Evolutionary conservation across 768 basidiomycete genomes (phyloP).

Genomic region (Crassisporium funariophilum): DNA sequence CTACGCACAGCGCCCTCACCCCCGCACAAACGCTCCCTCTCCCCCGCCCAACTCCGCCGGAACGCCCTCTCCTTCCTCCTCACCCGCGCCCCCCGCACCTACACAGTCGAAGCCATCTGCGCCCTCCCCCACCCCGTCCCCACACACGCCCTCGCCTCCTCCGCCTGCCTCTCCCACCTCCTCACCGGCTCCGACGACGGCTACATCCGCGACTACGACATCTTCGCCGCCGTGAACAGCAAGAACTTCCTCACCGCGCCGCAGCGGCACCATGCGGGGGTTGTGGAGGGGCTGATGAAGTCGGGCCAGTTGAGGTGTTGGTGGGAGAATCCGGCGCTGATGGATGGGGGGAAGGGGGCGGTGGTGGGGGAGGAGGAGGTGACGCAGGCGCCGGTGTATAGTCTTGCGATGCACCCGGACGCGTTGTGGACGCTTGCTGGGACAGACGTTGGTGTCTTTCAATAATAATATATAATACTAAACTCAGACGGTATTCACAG

Average conservation of each 20-base stretch:
- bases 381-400: conserved; percentile 77
- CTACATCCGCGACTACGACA: conserved; percentile 90
- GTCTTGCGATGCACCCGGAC: conserved; percentile 89
- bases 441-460: conserved; percentile 64
- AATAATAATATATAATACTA: background rate
- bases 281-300: conserved; percentile 92
- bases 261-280: conserved; percentile 84
- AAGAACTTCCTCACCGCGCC: conserved; percentile 86
- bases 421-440: conserved; percentile 93
- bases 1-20: conserved; percentile 11
- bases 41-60: conserved; percentile 36
- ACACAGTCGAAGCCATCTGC: conserved; percentile 88
- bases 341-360: too few species aligned
- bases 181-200: conserved; percentile 93
- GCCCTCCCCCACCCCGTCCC: conserved; percentile 89
- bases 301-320: conserved; percentile 83
- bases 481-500: conserved; percentile 40
- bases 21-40: conserved; percentile 31
- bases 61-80: conserved; percentile 52
- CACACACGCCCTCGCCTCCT: conserved; percentile 86
- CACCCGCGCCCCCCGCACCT: conserved; percentile 53
- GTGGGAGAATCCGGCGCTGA: conserved; percentile 91
- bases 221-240: conserved; percentile 86
- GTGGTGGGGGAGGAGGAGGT: conserved; percentile 61
- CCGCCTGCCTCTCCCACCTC: conserved; percentile 84